Percentiles rank a stretch among this genome's conserved stretches.
These are phyloP conservation scores for Amoebophrya sp. DNA, from an alignment of 169 alveolate species.

Conservation along the genomic window DNA sequence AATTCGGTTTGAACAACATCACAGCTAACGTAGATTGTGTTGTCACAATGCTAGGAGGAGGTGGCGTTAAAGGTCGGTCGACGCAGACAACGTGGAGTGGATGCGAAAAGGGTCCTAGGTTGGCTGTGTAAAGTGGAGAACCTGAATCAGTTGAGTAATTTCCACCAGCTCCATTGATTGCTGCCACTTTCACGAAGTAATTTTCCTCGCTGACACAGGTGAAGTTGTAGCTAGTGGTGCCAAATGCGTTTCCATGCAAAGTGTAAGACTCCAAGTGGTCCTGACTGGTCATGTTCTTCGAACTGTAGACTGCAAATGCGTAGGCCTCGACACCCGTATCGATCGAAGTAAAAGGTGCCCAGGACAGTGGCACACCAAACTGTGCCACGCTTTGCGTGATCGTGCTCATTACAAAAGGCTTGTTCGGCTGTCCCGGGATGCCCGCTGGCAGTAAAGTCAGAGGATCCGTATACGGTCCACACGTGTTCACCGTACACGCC, in stretches of 20 bases:
- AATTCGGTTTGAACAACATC: neutral
- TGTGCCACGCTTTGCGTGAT: neutral
- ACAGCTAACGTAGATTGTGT: neutral
- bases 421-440: neutral
- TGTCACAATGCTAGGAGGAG: neutral
- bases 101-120: constrained; percentile 25
- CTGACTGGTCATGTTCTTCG: neutral
- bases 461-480: neutral
- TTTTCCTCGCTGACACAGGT: neutral
- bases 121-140: neutral
- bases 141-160: neutral
- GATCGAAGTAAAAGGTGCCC: neutral
- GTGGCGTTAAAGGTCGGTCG: constrained; percentile 28
- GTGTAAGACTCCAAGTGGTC: neutral
- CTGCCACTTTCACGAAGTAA: constrained; percentile 32
- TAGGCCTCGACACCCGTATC: neutral
- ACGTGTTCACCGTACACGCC: neutral
- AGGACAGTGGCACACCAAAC: neutral
- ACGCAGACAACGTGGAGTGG: constrained; percentile 2
- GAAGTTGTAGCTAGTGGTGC: neutral
- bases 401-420: neutral
- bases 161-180: constrained; percentile 34
- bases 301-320: neutral
- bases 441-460: neutral
- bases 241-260: neutral